Percentiles rank a stretch among this genome's conserved stretches.
Evolutionary conservation across 1,139 yeast species (phyloP).

Genomic region (Lodderomyces metapsilosis): DNA sequence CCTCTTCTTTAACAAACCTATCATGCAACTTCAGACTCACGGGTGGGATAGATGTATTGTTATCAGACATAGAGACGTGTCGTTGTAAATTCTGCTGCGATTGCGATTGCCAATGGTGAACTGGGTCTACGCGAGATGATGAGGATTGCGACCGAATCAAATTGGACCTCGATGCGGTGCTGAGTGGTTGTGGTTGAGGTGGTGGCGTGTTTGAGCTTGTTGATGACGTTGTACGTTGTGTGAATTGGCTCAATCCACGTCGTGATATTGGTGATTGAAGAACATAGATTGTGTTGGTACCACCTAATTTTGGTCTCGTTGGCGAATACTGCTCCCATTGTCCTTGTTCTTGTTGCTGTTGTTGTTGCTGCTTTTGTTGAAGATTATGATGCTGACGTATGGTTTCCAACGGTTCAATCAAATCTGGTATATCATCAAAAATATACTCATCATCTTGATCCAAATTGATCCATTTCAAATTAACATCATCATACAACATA

Average conservation of each 20-base stretch:
- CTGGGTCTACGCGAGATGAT: not conserved
- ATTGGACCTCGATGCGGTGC: not conserved
- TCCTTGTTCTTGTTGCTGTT: not conserved
- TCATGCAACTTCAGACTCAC: conserved; percentile 40
- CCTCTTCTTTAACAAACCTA: conserved; percentile 50
- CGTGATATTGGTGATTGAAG: conserved; percentile 14
- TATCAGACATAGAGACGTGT: no score
- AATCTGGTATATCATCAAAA: conserved; percentile 52
- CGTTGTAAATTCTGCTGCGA: conserved; percentile 14
- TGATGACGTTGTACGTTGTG: conserved; percentile 35
- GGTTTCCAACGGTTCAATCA: conserved; percentile 10
- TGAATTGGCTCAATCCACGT: conserved; percentile 29
- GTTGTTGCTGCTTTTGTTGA: conserved; percentile 1
- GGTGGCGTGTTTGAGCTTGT: conserved; percentile 4
- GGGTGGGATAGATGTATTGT: not conserved
- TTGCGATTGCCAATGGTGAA: not conserved
- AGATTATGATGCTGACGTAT: conserved; percentile 9
- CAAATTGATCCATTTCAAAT: conserved; percentile 54
- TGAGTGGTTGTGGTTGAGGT: not conserved
- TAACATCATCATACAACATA: conserved; percentile 62
- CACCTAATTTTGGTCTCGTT: conserved; percentile 13
- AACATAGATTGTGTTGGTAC: not conserved
- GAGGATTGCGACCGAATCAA: not conserved
- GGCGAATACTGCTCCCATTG: conserved; percentile 12
- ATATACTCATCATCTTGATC: conserved; percentile 33